Base-by-base conservation (phyloP, 306 rosid species). In the Rosa persica region DNA sequence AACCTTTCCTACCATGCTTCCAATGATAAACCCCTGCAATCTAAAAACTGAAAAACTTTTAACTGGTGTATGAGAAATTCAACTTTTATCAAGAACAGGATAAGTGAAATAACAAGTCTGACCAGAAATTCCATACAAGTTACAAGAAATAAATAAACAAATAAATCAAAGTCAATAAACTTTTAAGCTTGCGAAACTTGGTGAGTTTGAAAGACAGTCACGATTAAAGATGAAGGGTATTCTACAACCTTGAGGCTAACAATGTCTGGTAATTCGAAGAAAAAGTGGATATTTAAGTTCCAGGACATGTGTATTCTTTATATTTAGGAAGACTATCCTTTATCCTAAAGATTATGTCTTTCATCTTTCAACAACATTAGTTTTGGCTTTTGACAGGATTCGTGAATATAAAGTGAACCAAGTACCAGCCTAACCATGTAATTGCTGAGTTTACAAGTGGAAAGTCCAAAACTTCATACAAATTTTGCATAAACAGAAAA, bases 1-100 rank as follows among this genome's bases (percentile, higher is more conserved):
- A 79, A 80, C 97, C 98, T 84, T 89, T 92, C 78, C 87, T 85
- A 49, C 98, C 98, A 82, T 95, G 98, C 90, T 95, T 95, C 98
- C 98, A 95, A 77, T 91, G 90, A 84, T 86, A 79, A 61, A 95
- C 90, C 81, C 98, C 98, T 72, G 98, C 96, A 84, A 91, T 84
- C 98, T 95, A 78, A 73, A 79, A 44, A 84, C 76, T 77, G 8
- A 79, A 65, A 47, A 46, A 74, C 70, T 42, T 73, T 40, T 61
- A 72, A 36, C 48, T 51, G 20, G 67, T 25, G 67, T 25, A 12
- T 62, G 27, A 9, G 12, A 39, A 67, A 38, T 3, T 34, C 44
- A 16, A 65, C n/a, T 34, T 3, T 6, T 64, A 19, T 15, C 17
- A 61, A 12, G 8, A 27, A 61, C 67, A 67, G 12, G 12, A 67